Evolutionary conservation across 2,329 filamentous ascomycete genomes (phyloP).

Genomic region (Tolypocladium cylindrosporum): DNA sequence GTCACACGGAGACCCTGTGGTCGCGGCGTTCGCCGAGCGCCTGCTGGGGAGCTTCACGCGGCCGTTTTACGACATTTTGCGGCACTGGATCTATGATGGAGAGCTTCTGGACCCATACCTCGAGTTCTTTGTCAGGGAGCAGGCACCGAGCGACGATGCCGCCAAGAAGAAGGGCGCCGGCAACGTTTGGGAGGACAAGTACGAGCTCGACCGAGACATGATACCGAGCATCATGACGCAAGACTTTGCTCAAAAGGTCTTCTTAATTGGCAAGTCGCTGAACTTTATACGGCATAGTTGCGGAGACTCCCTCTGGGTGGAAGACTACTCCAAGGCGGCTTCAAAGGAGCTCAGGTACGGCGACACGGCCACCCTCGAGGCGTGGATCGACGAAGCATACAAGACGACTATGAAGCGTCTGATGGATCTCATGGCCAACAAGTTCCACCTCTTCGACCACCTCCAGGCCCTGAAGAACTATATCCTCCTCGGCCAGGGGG

Average conservation of each 20-base stretch:
- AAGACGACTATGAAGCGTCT: slow-evolving; percentile 95
- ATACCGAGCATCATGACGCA: slow-evolving; percentile 87
- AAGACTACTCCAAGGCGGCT: slow-evolving; percentile 84
- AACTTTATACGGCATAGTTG: slow-evolving; percentile 98
- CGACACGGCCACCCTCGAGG: slow-evolving; percentile 82
- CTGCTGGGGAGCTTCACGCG: slow-evolving; percentile 78
- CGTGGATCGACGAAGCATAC: slow-evolving; percentile 93
- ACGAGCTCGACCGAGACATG: slow-evolving; percentile 75
- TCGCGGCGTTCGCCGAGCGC: slow-evolving; percentile 84
- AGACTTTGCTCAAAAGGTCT: slow-evolving; percentile 93
- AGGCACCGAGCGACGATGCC: slow-evolving; percentile 43
- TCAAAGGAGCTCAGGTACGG: slow-evolving; percentile 89
- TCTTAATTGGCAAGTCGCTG: slow-evolving; percentile 92
- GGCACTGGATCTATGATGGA: slow-evolving; percentile 96
- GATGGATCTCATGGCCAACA: slow-evolving; percentile 86
- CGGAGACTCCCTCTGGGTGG: slow-evolving; percentile 88
- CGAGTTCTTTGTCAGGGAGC: slow-evolving; percentile 92
- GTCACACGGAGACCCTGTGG: slow-evolving; percentile 90
- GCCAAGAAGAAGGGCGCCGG: slow-evolving; percentile 54
- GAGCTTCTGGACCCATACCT: slow-evolving; percentile 92
- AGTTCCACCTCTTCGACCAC: slow-evolving; percentile 92
- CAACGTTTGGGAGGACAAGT: slow-evolving; percentile 98
- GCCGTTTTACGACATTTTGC: slow-evolving; percentile 93
- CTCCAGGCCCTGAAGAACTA: slow-evolving; percentile 89
- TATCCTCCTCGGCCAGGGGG: slow-evolving; percentile 85